Base-by-base conservation (phyloP, 805 yeast genomes). In the Maudiozyma pseudohumilis region DNA sequence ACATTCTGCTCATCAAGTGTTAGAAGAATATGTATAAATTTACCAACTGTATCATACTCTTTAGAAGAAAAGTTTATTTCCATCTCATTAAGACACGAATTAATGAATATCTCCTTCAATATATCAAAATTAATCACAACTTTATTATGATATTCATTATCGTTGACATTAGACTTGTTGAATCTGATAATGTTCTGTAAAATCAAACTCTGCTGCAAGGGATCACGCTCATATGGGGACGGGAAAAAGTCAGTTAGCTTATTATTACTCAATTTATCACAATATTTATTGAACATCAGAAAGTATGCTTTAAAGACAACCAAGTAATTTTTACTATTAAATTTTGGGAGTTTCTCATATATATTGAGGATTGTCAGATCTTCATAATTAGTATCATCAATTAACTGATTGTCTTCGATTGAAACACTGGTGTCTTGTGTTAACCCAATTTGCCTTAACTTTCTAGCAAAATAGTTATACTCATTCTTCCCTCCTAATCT, bases 11-110 rank as follows among this genome's bases (percentile, higher is more conserved):
- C 65, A 38, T 61, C 60, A 27, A 61, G 33, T 61, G 60, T 13
- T 52, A 68, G 23, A 56, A 67, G 31, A 49, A 58, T 42, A 32
- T 46, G 21, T 42, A 56, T 37, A 54, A 55, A 56, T 27, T 54
- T 53, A 5, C 60, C 59, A 13, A 55, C 56, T 9, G 60, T 56
- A 5, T 52, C 59, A 25, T 57, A 72, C 28, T 77, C 74, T 31
- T 65, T 59, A 2, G 65, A 50, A 31, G 70, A 74, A 41, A 70
- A 68, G 43, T 70, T 77, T 22, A 67, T 57, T 36, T 81, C 88
- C 41, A 83, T 66, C 52, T 85, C 94, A 32, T 75, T 59, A 12
- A 84, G 54, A 6, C 81, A 67, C 0, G 92, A 83, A 52, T 72
- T 80, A 29, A 80, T 79, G 52, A 85, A 83, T 15, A 83, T 64